Conservation (phyloP, 1,139 yeast genomes). For the Saccharomycopsis phalli region DNA sequence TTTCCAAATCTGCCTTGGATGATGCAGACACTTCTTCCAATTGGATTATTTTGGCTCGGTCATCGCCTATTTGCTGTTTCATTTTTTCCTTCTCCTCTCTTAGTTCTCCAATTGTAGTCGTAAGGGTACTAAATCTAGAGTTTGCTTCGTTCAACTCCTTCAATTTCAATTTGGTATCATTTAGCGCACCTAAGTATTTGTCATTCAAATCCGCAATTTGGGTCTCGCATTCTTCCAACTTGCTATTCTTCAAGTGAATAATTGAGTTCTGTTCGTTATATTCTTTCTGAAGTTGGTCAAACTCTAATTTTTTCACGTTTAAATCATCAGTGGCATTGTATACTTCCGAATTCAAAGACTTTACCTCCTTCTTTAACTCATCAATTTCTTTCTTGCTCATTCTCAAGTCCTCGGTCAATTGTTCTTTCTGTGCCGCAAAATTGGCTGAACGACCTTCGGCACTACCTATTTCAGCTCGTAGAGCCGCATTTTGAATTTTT, state of each 20-base stretch:
- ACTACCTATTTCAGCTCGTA: conserved; percentile 18
- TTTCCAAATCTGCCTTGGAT: conserved; percentile 4
- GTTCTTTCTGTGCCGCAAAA: conserved; percentile 28
- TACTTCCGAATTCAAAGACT: conserved; percentile 3
- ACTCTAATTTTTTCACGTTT: conserved; percentile 9
- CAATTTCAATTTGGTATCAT: conserved; percentile 15
- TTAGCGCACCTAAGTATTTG: conserved; percentile 13
- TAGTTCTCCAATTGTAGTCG: conserved; percentile 5
- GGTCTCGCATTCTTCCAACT: conserved; percentile 13
- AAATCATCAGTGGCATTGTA: conserved; percentile 9
- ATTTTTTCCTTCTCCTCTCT: conserved; percentile 5
- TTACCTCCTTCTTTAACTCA: conserved; percentile 21
- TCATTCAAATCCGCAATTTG: conserved; percentile 6
- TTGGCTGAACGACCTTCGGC: not conserved
- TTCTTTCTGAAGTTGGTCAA: conserved; percentile 14
- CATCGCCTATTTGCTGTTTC: not conserved
- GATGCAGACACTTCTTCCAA: conserved; percentile 1
- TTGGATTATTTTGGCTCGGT: not conserved
- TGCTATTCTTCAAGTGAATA: conserved; percentile 5
- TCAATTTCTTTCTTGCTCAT: conserved; percentile 24
- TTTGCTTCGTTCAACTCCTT: conserved; percentile 12
- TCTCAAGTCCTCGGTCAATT: conserved; percentile 27
- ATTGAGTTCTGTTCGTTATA: conserved; percentile 6
- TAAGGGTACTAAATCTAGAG: conserved; percentile 4
- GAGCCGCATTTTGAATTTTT: conserved; percentile 10